Conservation (phyloP, 352 stramenopile genomes). For the Peronospora belbahrii region DNA sequence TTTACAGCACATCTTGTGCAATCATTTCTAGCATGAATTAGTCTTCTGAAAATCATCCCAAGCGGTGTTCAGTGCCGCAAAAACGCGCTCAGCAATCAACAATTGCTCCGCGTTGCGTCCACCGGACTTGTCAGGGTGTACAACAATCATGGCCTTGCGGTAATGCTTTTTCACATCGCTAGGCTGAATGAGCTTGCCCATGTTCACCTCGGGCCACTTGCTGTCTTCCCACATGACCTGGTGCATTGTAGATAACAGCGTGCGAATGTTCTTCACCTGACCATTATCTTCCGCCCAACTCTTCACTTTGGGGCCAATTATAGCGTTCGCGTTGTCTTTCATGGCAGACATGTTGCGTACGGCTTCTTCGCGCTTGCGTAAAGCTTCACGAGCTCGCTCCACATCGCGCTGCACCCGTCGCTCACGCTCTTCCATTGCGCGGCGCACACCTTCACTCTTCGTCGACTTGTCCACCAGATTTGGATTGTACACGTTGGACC, state of each 20-base stretch:
- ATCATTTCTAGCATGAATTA: slow-evolving; percentile 46
- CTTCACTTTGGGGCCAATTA: slow-evolving; percentile 72
- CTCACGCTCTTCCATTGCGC: slow-evolving; percentile 81
- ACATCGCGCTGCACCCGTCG: slow-evolving; percentile 61
- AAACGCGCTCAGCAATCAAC: slow-evolving; percentile 87
- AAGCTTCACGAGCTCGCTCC: slow-evolving; percentile 62
- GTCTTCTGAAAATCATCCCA: slow-evolving; percentile 83
- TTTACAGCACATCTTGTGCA: slow-evolving; percentile 4
- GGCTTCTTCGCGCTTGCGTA: slow-evolving; percentile 63
- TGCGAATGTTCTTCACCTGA: slow-evolving; percentile 88
- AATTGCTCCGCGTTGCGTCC: slow-evolving; percentile 82
- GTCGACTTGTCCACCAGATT: slow-evolving; percentile 78
- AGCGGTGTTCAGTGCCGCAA: slow-evolving; percentile 85
- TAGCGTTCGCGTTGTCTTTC: slow-evolving; percentile 52
- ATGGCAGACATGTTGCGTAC: slow-evolving; percentile 43
- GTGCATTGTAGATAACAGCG: slow-evolving; percentile 88
- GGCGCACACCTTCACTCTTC: slow-evolving; percentile 65
- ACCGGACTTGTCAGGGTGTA: slow-evolving; percentile 87
- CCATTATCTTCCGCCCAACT: slow-evolving; percentile 79
- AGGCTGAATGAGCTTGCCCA: slow-evolving; percentile 88
- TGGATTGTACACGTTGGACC: slow-evolving; percentile 83
- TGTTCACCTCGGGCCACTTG: slow-evolving; percentile 85
- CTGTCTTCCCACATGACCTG: slow-evolving; percentile 86
- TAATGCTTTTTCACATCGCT: slow-evolving; percentile 89
- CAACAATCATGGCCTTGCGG: slow-evolving; percentile 88